A percentile compares a stretch with the other conserved stretches of the same genome.
phyloP scores from a whole-genome alignment of 495 filamentous ascomycete species.

The Penicillium herquei region DNA sequence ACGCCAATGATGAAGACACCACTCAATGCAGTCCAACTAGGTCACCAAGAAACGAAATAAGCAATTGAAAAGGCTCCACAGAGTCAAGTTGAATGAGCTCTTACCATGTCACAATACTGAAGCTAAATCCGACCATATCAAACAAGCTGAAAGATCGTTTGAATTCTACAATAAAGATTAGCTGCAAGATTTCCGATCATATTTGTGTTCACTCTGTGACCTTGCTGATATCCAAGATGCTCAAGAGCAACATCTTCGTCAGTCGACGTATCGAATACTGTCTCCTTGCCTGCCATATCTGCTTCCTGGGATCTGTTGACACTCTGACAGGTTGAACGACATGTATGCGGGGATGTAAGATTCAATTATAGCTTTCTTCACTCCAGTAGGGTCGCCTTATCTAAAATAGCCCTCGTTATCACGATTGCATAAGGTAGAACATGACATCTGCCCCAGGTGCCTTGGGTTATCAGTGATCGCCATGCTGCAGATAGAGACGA shows the following conservation, averaged over 20 bases:
- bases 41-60: not conserved
- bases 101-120: constrained; percentile 46
- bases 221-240: constrained; percentile 48
- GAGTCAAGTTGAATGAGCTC: not conserved
- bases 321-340: too few species aligned
- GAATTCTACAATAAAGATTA: constrained; percentile 35
- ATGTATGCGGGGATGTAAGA: too few species aligned
- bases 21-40: constrained; percentile 44
- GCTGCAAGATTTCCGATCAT: not conserved
- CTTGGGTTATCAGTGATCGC: too few species aligned
- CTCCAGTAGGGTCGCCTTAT: too few species aligned
- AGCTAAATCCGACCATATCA: constrained; percentile 50
- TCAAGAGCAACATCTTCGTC: constrained; percentile 40
- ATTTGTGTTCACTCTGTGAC: not conserved
- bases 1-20: constrained; percentile 48
- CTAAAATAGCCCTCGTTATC: too few species aligned
- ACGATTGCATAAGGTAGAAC: too few species aligned
- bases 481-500: too few species aligned
- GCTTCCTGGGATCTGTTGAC: too few species aligned
- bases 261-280: constrained; percentile 22
- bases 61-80: not conserved
- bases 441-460: too few species aligned
- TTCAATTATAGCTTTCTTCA: too few species aligned
- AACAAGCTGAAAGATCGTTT: constrained; percentile 48
- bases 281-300: constrained; percentile 9